phyloP scores from a whole-genome alignment of 2,329 filamentous ascomycete species.

The Cytospora paraplurivora region DNA sequence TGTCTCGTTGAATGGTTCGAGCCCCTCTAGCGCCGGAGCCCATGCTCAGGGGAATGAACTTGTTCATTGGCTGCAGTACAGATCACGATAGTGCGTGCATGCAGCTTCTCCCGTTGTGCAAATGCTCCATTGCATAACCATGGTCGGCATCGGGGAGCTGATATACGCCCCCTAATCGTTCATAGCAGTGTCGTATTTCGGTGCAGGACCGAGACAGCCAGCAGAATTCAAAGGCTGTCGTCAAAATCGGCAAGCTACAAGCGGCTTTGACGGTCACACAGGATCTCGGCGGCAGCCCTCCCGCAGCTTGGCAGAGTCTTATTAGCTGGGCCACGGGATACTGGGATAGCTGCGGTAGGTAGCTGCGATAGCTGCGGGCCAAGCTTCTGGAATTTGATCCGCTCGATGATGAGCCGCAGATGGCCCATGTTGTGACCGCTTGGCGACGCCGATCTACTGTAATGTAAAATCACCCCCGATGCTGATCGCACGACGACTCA shows the following conservation, averaged over 20 bases:
- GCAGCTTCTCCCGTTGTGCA: background rate
- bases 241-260: conserved; percentile 14
- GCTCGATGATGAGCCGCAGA: conserved; percentile 17
- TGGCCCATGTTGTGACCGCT: conserved; percentile 11
- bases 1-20: background rate
- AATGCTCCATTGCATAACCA: conserved; percentile 12
- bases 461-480: background rate
- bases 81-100: background rate
- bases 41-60: background rate
- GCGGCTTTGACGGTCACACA: conserved; percentile 3
- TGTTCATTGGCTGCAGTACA: background rate
- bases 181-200: background rate
- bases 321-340: background rate
- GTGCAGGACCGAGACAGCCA: background rate
- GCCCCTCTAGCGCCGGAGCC: background rate
- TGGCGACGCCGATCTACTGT: background rate
- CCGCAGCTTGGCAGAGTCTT: conserved; percentile 23
- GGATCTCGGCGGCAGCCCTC: conserved; percentile 11
- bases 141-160: conserved; percentile 13
- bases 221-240: conserved; percentile 7
- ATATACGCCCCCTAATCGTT: conserved; percentile 1
- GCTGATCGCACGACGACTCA: background rate
- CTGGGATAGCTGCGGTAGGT: no score
- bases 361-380: background rate
- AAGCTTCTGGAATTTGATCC: conserved; percentile 24